Evolutionary conservation across 805 yeast species (phyloP), one percentile per base, ranked within the genome.

Genomic region (Jamesozyma lodderae): DNA sequence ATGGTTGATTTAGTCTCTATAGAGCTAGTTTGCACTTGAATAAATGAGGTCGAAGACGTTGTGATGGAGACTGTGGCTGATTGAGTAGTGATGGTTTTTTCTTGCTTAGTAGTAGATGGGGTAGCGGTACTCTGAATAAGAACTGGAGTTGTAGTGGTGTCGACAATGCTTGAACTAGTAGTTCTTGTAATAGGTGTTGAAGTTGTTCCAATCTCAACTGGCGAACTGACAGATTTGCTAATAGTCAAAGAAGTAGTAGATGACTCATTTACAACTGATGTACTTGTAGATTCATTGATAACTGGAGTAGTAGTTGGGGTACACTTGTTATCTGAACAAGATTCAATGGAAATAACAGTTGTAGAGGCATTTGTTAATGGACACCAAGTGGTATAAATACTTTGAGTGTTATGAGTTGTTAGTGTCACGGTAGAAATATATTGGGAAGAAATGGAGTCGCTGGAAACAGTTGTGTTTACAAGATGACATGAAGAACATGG

Each of bases 291-390:
- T 25, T 33, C 22, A 14, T 33, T 14, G 13, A 21, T 27, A 16
- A 18, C 6, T 22, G 27, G n/a, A n/a, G n/a, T n/a, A n/a, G 24
- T 20, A 20, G 29, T 22, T 13, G 22, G 4, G 14, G 20, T 11
- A 11, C 41, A 37, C 7, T 16, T 14, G 19, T 24, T 24, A 13
- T 23, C 31, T 15, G 36, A 16, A 23, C 41, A 37, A 15, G 36
- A 32, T 33, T 37, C 36, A 23, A 37, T 29, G 5, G 35, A 26
- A 8, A 37, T 13, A 31, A 31, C 11, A 18, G 27, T 22, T 21
- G 35, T 32, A 5, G 7, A 16, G 6, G 32, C 13, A 16, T 6
- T 7, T 22, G 28, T 22, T 7, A 22, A 5, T 13, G 35, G 35
- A 32, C 28, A 32, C 6, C 22, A 15, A 14, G 35, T 22, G 6